Evolutionary conservation across 2,329 filamentous ascomycete genomes (phyloP).

Genomic region (Paecilomyces sp.): DNA sequence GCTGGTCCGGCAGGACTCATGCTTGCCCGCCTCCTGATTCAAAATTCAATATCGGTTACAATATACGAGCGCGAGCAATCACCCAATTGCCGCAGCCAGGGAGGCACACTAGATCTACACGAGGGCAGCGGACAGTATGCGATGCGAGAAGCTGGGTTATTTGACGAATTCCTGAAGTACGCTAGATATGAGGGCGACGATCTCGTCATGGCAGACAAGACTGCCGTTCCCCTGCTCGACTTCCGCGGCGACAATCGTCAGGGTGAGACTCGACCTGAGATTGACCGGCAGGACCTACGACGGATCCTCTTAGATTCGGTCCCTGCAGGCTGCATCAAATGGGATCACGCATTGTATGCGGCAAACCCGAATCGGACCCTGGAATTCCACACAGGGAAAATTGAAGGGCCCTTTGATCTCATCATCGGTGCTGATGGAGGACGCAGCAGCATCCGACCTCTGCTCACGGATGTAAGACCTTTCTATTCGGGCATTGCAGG

Average conservation of each 20-base stretch:
- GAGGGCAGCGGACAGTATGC: conserved; percentile 16
- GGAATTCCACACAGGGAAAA: conserved; percentile 2
- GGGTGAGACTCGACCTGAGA: conserved; percentile 15
- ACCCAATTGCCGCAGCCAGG: conserved; percentile 12
- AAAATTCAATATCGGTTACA: conserved; percentile 7
- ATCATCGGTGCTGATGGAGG: conserved; percentile 22
- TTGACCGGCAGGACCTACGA: conserved; percentile 16
- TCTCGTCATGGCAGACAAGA: conserved; percentile 12
- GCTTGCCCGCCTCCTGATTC: conserved; percentile 7
- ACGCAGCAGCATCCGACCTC: conserved; percentile 18
- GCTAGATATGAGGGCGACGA: conserved; percentile 14
- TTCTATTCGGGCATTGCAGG: conserved; percentile 14
- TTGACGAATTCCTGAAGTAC: conserved; percentile 15
- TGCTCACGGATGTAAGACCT: conserved; percentile 15
- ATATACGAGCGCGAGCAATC: conserved; percentile 25
- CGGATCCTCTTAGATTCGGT: conserved; percentile 17
- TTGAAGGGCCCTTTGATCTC: conserved; percentile 14
- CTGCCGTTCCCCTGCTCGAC: conserved; percentile 7
- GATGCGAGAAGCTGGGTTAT: conserved; percentile 15
- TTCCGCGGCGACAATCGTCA: conserved; percentile 4
- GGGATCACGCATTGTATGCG: conserved; percentile 14
- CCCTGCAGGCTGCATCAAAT: conserved; percentile 14
- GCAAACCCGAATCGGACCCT: conserved; percentile 9
- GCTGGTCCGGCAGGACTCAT: conserved; percentile 12
- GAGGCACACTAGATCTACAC: conserved; percentile 21